These are phyloP conservation scores for Acidomyces sp. DNA, from an alignment of 495 filamentous ascomycete genomes.

Conservation along the genomic window DNA sequence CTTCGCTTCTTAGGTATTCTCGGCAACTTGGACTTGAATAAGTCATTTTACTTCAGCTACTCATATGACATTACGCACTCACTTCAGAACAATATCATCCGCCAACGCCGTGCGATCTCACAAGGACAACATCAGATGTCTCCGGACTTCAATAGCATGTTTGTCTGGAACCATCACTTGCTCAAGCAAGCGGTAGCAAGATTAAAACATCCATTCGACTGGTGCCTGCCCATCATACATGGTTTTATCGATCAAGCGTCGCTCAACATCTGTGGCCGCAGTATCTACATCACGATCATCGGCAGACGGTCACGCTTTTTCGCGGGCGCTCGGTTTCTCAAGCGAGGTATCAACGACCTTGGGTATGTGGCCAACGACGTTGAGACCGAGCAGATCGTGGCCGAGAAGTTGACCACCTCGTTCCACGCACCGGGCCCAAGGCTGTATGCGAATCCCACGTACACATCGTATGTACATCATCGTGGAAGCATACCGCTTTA, in stretches of 20 bases:
- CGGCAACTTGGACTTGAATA: constrained; percentile 75
- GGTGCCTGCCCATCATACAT: constrained; percentile 93
- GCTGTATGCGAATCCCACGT: constrained; percentile 76
- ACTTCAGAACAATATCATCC: constrained; percentile 81
- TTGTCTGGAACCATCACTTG: constrained; percentile 91
- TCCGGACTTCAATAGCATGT: constrained; percentile 78
- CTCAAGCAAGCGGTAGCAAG: constrained; percentile 57
- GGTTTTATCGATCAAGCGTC: constrained; percentile 75
- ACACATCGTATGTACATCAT: constrained; percentile 94
- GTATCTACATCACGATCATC: constrained; percentile 84
- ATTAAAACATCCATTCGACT: constrained; percentile 74
- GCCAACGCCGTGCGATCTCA: constrained; percentile 55
- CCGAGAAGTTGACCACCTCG: constrained; percentile 82
- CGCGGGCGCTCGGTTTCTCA: constrained; percentile 86
- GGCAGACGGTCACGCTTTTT: constrained; percentile 86
- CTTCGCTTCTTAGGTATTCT: constrained; percentile 77
- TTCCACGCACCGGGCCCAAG: constrained; percentile 85
- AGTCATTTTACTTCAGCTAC: constrained; percentile 97
- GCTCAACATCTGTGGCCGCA: constrained; percentile 43
- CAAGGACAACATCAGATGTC: constrained; percentile 46
- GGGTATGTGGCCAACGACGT: constrained; percentile 98
- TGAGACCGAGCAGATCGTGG: constrained; percentile 98
- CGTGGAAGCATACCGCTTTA: constrained; percentile 91
- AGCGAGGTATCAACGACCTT: constrained; percentile 86
- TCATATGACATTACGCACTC: constrained; percentile 92